A percentile compares a stretch with the other conserved stretches of the same genome.
phyloP scores from a whole-genome alignment of 148 eudicot species.

The Rhododendron henanense region DNA sequence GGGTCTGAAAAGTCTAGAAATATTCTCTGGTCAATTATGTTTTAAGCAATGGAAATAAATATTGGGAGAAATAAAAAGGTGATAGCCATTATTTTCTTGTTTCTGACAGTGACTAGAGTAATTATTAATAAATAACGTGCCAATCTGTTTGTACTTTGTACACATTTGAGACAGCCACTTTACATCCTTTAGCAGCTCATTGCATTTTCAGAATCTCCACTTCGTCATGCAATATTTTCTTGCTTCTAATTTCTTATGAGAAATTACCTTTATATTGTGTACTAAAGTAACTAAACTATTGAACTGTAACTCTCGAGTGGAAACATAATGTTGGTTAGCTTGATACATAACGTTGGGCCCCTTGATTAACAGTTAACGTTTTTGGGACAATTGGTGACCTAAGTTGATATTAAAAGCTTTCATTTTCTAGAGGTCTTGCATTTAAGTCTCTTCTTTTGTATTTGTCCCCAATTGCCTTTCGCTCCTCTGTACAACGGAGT shows the following conservation, averaged over 20 bases:
- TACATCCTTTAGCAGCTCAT: neutral
- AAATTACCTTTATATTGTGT: neutral
- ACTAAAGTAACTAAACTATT: neutral
- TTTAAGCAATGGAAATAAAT: neutral
- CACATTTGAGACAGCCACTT: neutral
- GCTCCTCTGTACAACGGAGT: neutral
- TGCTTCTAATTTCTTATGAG: neutral
- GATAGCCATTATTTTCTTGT: neutral
- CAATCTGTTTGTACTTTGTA: neutral
- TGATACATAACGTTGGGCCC: neutral
- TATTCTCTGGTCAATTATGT: neutral
- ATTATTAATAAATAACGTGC: neutral
- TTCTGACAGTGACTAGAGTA: neutral
- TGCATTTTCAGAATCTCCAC: neutral
- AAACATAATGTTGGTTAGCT: neutral
- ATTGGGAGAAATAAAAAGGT: neutral
- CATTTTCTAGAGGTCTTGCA: neutral
- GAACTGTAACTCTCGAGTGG: neutral
- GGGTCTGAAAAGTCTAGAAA: neutral
- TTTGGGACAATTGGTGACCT: neutral
- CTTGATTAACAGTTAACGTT: neutral
- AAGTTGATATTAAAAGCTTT: neutral
- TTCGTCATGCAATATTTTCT: neutral
- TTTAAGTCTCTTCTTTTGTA: neutral
- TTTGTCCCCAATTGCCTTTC: neutral